Evolutionary conservation across 768 basidiomycete species (phyloP).

Genomic region (Termitomyces eurrhizus): DNA sequence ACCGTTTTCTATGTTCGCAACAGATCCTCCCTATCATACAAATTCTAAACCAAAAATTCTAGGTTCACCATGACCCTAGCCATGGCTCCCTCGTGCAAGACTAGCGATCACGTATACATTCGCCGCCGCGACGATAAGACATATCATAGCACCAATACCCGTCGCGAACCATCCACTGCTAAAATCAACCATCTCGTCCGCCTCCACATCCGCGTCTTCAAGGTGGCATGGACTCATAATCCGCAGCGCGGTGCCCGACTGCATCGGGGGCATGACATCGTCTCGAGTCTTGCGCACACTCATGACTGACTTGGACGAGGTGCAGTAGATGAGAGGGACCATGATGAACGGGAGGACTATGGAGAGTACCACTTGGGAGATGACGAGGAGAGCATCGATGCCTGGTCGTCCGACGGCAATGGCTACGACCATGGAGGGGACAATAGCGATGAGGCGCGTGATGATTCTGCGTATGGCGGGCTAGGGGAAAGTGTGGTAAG

Average conservation of each 20-base stretch:
- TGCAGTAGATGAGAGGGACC: conserved; percentile 77
- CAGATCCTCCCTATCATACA: too few relatives aligned
- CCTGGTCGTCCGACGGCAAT: conserved; percentile 65
- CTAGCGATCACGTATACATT: conserved; percentile 75
- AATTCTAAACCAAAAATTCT: not conserved
- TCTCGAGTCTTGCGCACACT: conserved; percentile 44
- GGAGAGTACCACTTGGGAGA: conserved; percentile 79
- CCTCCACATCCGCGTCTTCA: conserved; percentile 13
- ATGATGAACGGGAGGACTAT: conserved; percentile 83
- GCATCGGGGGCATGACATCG: conserved; percentile 34
- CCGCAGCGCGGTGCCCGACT: conserved; percentile 19
- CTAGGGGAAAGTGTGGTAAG: conserved; percentile 30
- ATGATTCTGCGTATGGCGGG: conserved; percentile 74
- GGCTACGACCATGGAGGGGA: conserved; percentile 81
- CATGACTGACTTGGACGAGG: conserved; percentile 72
- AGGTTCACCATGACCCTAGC: not conserved
- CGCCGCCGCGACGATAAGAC: conserved; percentile 62
- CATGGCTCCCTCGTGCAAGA: conserved; percentile 23
- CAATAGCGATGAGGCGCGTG: conserved; percentile 77
- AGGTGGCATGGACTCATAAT: conserved; percentile 14
- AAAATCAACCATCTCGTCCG: conserved; percentile 52
- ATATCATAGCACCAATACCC: conserved; percentile 52
- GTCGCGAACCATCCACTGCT: conserved; percentile 55
- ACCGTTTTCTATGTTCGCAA: too few relatives aligned
- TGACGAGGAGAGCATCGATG: conserved; percentile 76